phyloP scores from a whole-genome alignment of 2,329 filamentous ascomycete genomes.

The Leptosphaerulina australis region DNA sequence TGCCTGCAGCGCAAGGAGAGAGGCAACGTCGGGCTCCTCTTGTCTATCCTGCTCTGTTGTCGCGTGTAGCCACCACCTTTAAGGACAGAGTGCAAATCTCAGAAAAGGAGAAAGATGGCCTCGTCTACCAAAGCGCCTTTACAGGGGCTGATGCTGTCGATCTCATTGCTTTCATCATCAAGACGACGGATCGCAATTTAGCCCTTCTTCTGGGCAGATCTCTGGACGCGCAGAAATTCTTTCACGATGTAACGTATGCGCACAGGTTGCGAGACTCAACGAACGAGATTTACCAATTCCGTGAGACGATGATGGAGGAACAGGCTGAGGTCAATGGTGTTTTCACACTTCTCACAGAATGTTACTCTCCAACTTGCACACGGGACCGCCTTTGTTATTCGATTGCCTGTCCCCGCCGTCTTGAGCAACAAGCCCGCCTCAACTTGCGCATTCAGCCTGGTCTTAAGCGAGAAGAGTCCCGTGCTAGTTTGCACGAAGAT shows the following conservation, averaged over 20 bases:
- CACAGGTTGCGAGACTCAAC: constrained; percentile 93
- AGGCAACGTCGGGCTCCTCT: constrained; percentile 72
- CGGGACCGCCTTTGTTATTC: constrained; percentile 96
- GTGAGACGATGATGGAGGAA: constrained; percentile 88
- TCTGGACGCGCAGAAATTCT: constrained; percentile 96
- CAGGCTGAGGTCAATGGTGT: constrained; percentile 89
- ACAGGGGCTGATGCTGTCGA: constrained; percentile 95
- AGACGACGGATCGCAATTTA: constrained; percentile 93
- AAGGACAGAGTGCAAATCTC: constrained; percentile 83
- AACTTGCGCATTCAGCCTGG: constrained; percentile 93
- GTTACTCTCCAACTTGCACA: constrained; percentile 97
- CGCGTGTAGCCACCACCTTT: constrained; percentile 92
- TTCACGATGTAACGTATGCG: constrained; percentile 98
- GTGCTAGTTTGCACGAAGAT: constrained; percentile 79
- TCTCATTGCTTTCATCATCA: constrained; percentile 93
- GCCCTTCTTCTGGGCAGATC: constrained; percentile 89
- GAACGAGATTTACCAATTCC: constrained; percentile 95
- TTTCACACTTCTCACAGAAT: constrained; percentile 94
- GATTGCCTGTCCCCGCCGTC: constrained; percentile 88
- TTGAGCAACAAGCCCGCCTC: constrained; percentile 92
- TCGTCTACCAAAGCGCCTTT: constrained; percentile 97
- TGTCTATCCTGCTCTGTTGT: constrained; percentile 91
- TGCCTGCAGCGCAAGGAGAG: constrained; percentile 51
- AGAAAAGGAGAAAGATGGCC: constrained; percentile 92
- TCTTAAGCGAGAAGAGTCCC: constrained; percentile 73